Evolutionary conservation across 2,329 filamentous ascomycete genomes (phyloP).

Genomic region (Xylaria hypoxylon): DNA sequence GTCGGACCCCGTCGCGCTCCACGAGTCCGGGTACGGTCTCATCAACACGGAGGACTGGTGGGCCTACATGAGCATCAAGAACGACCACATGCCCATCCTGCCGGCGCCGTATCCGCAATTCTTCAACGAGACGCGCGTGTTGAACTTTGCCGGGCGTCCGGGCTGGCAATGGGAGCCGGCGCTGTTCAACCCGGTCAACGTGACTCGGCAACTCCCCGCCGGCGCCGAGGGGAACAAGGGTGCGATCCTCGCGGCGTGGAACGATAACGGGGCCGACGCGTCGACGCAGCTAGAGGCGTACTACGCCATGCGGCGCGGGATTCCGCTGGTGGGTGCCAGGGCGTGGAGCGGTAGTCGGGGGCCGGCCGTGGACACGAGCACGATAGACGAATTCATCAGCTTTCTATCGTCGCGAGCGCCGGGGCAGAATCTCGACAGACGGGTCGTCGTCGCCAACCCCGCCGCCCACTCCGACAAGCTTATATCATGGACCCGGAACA

Average conservation of each 20-base stretch:
- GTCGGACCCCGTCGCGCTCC: conserved; percentile 58
- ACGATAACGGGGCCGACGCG: conserved; percentile 61
- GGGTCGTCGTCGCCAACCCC: conserved; percentile 36
- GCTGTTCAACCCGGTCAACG: conserved; percentile 58
- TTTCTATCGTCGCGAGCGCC: conserved; percentile 55
- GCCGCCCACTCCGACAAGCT: conserved; percentile 39
- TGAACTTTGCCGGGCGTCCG: conserved; percentile 57
- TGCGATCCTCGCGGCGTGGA: conserved; percentile 60
- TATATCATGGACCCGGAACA: conserved; percentile 49
- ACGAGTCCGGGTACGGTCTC: conserved; percentile 53
- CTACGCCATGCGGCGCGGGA: conserved; percentile 59
- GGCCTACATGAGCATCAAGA: conserved; percentile 67
- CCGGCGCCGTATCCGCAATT: conserved; percentile 61
- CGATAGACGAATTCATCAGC: conserved; percentile 52
- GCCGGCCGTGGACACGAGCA: conserved; percentile 45
- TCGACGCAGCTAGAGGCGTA: conserved; percentile 61
- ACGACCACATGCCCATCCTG: conserved; percentile 60
- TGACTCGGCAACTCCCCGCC: conserved; percentile 53
- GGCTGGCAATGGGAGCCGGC: conserved; percentile 61
- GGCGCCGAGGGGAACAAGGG: conserved; percentile 50
- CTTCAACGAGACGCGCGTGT: conserved; percentile 57
- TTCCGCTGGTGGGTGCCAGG: conserved; percentile 57
- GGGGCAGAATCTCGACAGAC: conserved; percentile 59
- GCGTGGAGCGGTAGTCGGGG: conserved; percentile 58
- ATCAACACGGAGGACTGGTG: conserved; percentile 64